These are phyloP conservation scores for Cladosporium cucumerinum DNA, from an alignment of 2,329 filamentous ascomycete genomes.

Conservation along the genomic window DNA sequence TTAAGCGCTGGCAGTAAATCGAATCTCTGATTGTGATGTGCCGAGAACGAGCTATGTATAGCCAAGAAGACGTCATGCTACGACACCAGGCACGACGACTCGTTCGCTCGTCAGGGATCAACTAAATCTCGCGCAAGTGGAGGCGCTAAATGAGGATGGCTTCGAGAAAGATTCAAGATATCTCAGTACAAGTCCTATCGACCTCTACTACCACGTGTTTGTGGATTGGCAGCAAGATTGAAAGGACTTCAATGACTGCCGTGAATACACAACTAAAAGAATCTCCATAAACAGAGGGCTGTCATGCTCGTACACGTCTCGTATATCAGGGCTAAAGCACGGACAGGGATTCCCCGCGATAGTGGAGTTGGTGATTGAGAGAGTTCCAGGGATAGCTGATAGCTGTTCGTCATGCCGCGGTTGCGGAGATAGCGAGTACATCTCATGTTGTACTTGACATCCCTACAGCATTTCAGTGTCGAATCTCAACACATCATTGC, in stretches of 20 bases:
- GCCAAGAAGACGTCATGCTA: background rate
- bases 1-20: background rate
- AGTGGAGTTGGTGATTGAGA: background rate
- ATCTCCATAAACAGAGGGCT: background rate
- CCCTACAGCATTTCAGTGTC: background rate
- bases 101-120: background rate
- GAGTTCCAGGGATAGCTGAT: background rate
- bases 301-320: background rate
- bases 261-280: background rate
- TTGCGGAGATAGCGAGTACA: background rate
- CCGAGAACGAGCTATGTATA: background rate
- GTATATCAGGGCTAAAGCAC: background rate
- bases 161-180: background rate
- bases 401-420: conserved; percentile 3
- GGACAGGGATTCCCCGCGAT: background rate
- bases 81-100: background rate
- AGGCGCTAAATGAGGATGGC: background rate
- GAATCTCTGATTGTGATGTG: background rate
- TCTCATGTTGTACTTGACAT: background rate
- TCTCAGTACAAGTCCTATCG: background rate
- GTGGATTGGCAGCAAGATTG: too few relatives aligned
- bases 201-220: background rate
- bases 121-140: background rate
- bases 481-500: background rate
- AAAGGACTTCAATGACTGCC: background rate